Evolutionary conservation across 208 protist genomes (phyloP).

Genomic region (Phytomonas sp.): DNA sequence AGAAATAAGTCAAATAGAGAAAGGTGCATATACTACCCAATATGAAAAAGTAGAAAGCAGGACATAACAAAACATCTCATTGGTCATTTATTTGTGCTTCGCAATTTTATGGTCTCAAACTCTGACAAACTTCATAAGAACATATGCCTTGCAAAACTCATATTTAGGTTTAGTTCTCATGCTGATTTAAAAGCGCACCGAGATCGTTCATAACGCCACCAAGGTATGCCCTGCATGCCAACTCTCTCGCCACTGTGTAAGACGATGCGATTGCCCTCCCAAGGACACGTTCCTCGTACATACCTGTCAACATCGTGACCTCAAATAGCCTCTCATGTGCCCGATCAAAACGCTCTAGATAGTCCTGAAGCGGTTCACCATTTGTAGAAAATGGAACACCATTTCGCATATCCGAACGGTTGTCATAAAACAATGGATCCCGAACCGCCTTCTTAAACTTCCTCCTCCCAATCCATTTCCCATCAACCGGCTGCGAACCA

Average conservation of each 20-base stretch:
- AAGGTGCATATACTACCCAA: background rate
- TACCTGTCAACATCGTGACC: constrained; percentile 47
- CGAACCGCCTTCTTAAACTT: constrained; percentile 59
- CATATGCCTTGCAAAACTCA: constrained; percentile 6
- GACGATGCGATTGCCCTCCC: constrained; percentile 45
- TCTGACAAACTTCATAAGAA: background rate
- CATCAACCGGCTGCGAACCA: constrained; percentile 39
- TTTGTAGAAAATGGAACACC: constrained; percentile 65
- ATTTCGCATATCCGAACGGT: constrained; percentile 58
- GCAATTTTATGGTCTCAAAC: background rate
- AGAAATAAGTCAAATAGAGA: background rate
- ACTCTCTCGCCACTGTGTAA: constrained; percentile 64
- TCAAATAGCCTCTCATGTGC: constrained; percentile 66
- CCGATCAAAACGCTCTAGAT: constrained; percentile 38
- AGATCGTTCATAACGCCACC: constrained; percentile 50
- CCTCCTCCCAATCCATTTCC: constrained; percentile 31
- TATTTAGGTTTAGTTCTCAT: constrained; percentile 1
- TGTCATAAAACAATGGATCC: constrained; percentile 78
- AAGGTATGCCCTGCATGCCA: constrained; percentile 54
- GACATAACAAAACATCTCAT: background rate
- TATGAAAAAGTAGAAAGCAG: constrained; percentile 8
- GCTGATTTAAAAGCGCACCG: constrained; percentile 6
- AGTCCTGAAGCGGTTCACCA: constrained; percentile 32
- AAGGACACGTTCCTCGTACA: constrained; percentile 24
- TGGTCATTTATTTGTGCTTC: background rate